phyloP scores from a whole-genome alignment of 1,284 basidiomycete species.

The Tylopilus orsonianus region DNA sequence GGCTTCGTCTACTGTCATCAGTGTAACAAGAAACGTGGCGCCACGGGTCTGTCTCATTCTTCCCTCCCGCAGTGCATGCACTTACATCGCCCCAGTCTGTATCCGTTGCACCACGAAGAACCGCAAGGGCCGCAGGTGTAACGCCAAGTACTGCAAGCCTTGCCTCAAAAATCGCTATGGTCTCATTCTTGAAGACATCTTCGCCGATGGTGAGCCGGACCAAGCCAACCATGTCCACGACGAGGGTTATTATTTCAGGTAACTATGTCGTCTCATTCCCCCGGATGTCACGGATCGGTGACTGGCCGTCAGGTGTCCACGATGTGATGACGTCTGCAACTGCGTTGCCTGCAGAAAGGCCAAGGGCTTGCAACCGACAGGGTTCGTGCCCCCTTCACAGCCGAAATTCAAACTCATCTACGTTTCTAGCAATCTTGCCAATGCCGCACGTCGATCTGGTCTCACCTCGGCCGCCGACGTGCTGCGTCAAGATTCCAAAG shows the following conservation, averaged over 20 bases:
- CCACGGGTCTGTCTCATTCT: constrained; percentile 39
- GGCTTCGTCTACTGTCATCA: constrained; percentile 64
- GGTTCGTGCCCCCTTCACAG: constrained; percentile 38
- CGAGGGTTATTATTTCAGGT: constrained; percentile 56
- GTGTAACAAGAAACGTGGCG: constrained; percentile 59
- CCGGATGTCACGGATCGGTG: constrained; percentile 13
- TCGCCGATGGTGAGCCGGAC: constrained; percentile 27
- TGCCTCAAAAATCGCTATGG: constrained; percentile 70
- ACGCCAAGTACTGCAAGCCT: constrained; percentile 56
- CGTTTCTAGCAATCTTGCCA: constrained; percentile 37
- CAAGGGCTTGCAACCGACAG: constrained; percentile 56
- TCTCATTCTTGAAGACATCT: constrained; percentile 50
- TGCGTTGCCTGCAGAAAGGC: constrained; percentile 63
- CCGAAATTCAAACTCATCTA: constrained; percentile 5
- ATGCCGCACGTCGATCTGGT: constrained; percentile 37
- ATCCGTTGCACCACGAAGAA: constrained; percentile 51
- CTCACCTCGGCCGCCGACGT: constrained; percentile 41
- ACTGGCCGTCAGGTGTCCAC: constrained; percentile 55
- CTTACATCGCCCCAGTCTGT: constrained; percentile 34
- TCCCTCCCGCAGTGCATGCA: constrained; percentile 3
- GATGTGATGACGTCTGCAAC: constrained; percentile 63
- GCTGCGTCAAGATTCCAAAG: constrained; percentile 35
- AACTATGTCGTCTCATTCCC: constrained; percentile 15
- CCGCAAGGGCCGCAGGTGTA: constrained; percentile 44
- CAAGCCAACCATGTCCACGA: constrained; percentile 38